Percentiles rank a stretch among this genome's conserved stretches.
Evolutionary conservation across 768 basidiomycete species (phyloP).

Genomic region (Termitomyces sp.): DNA sequence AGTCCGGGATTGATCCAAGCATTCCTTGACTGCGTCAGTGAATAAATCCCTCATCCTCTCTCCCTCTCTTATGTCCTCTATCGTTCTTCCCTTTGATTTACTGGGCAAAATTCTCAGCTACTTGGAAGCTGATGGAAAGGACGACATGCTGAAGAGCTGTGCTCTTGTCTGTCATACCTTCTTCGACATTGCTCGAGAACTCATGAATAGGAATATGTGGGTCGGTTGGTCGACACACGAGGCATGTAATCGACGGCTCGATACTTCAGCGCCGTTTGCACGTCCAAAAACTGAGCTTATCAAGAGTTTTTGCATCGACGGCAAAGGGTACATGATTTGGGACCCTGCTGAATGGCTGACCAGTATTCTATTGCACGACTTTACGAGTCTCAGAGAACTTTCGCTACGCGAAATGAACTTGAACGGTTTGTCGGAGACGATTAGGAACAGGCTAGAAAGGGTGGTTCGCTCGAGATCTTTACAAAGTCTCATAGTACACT

Average conservation of each 20-base stretch:
- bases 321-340: not conserved
- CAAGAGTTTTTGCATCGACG: not conserved
- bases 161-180: not conserved
- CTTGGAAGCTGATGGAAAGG: not conserved
- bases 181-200: not conserved
- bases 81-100: not conserved
- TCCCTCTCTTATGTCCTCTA: not conserved
- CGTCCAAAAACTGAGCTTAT: not conserved
- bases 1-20: not conserved
- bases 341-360: not conserved
- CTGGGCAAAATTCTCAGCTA: not conserved
- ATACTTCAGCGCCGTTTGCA: not conserved
- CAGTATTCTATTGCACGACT: not conserved
- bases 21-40: not conserved
- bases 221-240: not conserved
- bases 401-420: constrained; percentile 1
- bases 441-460: not conserved
- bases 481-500: not conserved
- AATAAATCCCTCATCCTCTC: not conserved
- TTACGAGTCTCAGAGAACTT: not conserved
- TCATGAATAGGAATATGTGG: not conserved
- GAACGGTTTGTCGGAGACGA: not conserved
- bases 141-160: not conserved
- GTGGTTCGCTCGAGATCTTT: not conserved
- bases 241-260: not conserved